These are phyloP conservation scores for Ceratocystis smalleyi DNA, from an alignment of 2,329 filamentous ascomycete genomes.

Conservation along the genomic window DNA sequence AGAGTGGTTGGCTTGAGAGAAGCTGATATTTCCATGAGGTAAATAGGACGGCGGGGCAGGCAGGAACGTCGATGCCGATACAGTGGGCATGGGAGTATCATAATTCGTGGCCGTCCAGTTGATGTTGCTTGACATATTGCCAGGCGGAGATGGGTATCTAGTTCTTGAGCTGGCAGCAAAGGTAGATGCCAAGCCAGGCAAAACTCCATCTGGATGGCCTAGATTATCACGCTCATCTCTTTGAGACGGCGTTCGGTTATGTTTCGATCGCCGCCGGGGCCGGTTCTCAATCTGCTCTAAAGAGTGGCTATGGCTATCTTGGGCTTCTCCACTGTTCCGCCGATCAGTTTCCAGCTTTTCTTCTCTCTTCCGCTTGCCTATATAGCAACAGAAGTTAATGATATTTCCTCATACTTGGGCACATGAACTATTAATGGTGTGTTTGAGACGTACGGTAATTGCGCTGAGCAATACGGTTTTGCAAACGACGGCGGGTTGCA, in stretches of 20 bases:
- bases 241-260: background rate
- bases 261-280: background rate
- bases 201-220: background rate
- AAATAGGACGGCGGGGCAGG: background rate
- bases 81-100: background rate
- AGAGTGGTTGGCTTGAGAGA: background rate
- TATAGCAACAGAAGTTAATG: background rate
- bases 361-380: conserved; percentile 13
- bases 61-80: background rate
- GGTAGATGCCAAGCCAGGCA: background rate
- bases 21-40: background rate
- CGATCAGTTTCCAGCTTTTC: conserved; percentile 6
- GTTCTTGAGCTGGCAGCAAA: background rate
- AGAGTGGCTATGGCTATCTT: background rate
- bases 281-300: background rate
- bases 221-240: background rate
- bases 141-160: background rate
- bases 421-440: conserved; percentile 49
- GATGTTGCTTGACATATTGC: background rate
- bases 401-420: background rate
- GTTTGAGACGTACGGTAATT: conserved; percentile 49
- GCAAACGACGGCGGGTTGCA: conserved; percentile 68
- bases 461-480: conserved; percentile 61
- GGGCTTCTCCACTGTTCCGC: background rate
- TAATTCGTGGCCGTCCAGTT: background rate